Conservation (phyloP, 2,329 filamentous ascomycete genomes). For the Sporothrix euskadiensis region DNA sequence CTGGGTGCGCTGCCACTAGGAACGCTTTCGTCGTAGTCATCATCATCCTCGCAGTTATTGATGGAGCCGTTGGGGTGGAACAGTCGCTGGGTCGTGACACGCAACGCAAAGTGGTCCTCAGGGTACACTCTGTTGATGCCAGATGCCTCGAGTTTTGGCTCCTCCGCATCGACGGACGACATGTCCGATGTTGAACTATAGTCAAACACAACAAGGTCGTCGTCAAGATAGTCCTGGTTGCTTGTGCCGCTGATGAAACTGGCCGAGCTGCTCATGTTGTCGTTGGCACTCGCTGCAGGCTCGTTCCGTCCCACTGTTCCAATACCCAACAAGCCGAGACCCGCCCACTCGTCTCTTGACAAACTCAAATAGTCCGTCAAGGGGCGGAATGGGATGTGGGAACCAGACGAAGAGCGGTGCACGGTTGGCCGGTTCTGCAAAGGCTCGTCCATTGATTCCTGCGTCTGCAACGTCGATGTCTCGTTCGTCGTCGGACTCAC, state of each 20-base stretch:
- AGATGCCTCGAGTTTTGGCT: slow-evolving; percentile 57
- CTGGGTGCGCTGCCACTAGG: slow-evolving; percentile 21
- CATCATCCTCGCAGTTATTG: background rate
- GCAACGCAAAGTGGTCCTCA: slow-evolving; percentile 64
- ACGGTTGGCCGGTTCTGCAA: slow-evolving; percentile 36
- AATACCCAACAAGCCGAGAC: slow-evolving; percentile 18
- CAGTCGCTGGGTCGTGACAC: slow-evolving; percentile 53
- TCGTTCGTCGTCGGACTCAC: slow-evolving; percentile 51
- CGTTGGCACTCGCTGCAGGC: slow-evolving; percentile 28
- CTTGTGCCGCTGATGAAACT: slow-evolving; percentile 19
- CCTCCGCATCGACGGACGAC: slow-evolving; percentile 41
- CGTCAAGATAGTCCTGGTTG: background rate
- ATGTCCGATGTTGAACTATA: slow-evolving; percentile 34
- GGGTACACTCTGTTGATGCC: slow-evolving; percentile 61
- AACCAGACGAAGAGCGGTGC: slow-evolving; percentile 53
- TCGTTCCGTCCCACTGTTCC: slow-evolving; percentile 32
- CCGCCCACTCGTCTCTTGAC: slow-evolving; percentile 30
- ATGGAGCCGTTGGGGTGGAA: slow-evolving; percentile 33
- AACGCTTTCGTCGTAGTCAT: background rate
- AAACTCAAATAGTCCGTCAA: slow-evolving; percentile 45
- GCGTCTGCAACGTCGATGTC: slow-evolving; percentile 48
- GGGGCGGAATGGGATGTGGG: slow-evolving; percentile 51
- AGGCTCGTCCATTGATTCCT: slow-evolving; percentile 33
- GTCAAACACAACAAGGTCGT: slow-evolving; percentile 37
- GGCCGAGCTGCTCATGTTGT: slow-evolving; percentile 24